Percentiles rank a stretch among this genome's conserved stretches.
Evolutionary conservation across 257 asterid genomes (phyloP).

Genomic region (Catharanthus roseus): DNA sequence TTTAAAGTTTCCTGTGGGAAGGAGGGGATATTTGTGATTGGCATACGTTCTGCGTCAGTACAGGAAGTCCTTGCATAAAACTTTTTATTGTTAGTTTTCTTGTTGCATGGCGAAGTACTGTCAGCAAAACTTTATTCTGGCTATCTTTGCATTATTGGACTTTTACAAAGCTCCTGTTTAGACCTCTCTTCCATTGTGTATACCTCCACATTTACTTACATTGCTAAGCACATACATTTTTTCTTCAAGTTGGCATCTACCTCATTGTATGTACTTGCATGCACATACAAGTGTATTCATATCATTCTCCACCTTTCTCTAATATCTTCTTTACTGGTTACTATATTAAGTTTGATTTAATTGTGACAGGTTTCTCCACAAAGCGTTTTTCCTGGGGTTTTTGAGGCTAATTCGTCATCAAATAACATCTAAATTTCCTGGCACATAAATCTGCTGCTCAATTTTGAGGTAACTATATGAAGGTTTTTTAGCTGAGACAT

Average conservation of each 20-base stretch:
- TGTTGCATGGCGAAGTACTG: not conserved
- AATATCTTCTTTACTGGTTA: not conserved
- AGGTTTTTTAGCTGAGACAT: constrained; percentile 10
- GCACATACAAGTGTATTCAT: not conserved
- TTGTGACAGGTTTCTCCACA: constrained; percentile 5
- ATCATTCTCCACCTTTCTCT: not conserved
- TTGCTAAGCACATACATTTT: not conserved
- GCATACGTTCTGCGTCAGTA: not conserved
- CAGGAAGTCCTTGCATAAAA: not conserved
- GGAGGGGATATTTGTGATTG: not conserved
- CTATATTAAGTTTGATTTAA: constrained; percentile 3
- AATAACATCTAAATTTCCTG: constrained; percentile 16
- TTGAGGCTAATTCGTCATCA: constrained; percentile 10
- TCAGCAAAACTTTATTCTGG: not conserved
- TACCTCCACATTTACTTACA: not conserved
- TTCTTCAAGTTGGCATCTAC: not conserved
- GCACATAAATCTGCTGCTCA: constrained; percentile 22
- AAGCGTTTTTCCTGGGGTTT: not conserved
- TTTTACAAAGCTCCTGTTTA: not conserved
- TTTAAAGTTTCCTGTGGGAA: not conserved
- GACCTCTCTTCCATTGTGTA: not conserved
- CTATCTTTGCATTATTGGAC: not conserved
- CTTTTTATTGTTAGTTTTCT: not conserved
- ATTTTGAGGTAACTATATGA: constrained; percentile 35
- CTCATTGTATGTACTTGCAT: not conserved